Evolutionary conservation across 176 grass and related monocot genomes (phyloP).

Genomic region (Themeda triandra): DNA sequence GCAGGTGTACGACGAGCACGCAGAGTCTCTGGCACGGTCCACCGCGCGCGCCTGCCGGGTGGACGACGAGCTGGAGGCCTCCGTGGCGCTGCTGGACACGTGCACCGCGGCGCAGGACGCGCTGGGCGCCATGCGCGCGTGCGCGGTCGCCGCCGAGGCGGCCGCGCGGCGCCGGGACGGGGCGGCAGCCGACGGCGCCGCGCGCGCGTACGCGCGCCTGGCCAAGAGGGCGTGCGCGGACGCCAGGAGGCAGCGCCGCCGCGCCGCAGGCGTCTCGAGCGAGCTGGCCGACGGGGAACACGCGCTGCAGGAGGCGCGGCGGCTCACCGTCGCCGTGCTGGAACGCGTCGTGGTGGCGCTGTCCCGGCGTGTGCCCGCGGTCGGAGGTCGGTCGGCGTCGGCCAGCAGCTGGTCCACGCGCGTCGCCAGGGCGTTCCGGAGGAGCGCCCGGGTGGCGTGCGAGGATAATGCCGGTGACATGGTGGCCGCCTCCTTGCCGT

Average conservation of each 20-base stretch:
- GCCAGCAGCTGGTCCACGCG: constrained; percentile 34
- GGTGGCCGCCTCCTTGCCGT: background rate
- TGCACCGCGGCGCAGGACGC: constrained; percentile 38
- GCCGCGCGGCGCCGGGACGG: constrained; percentile 30
- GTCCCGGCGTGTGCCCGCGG: constrained; percentile 9
- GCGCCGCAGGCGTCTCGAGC: background rate
- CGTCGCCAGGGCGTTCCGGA: constrained; percentile 37
- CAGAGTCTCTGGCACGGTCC: background rate
- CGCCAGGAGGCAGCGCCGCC: constrained; percentile 16
- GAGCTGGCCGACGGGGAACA: background rate
- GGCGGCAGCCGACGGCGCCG: background rate
- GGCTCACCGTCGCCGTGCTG: constrained; percentile 17
- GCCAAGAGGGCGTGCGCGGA: constrained; percentile 24
- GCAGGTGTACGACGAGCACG: constrained; percentile 35
- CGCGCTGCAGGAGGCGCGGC: constrained; percentile 32
- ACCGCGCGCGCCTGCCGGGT: constrained; percentile 3
- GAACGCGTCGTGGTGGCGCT: constrained; percentile 24
- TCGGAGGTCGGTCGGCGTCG: background rate
- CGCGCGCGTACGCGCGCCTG: constrained; percentile 1
- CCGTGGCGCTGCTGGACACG: constrained; percentile 38
- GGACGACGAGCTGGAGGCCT: constrained; percentile 44
- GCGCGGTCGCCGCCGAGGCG: constrained; percentile 23
- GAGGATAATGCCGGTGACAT: constrained; percentile 6
- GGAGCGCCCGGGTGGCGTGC: constrained; percentile 33
- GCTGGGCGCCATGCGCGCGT: constrained; percentile 27